Evolutionary conservation across 495 filamentous ascomycete species (phyloP).

Genomic region (Xylaria grammica): DNA sequence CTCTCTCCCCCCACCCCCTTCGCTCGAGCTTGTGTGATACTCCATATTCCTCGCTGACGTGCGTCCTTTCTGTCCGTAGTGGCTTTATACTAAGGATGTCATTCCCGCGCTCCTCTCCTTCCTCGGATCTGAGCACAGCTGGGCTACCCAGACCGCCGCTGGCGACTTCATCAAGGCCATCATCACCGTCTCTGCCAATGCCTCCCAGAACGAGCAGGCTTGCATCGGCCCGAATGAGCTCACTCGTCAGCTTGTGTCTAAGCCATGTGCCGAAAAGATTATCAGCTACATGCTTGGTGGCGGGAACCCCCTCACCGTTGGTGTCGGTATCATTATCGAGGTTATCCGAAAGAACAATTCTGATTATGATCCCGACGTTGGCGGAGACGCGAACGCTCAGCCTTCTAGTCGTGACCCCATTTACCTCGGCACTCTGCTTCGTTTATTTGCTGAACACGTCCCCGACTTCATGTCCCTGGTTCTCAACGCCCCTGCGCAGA

Average conservation of each 20-base stretch:
- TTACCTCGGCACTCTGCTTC: conserved; percentile 91
- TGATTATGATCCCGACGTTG: conserved; percentile 93
- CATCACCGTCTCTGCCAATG: conserved; percentile 98
- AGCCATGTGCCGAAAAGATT: conserved; percentile 77
- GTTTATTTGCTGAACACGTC: conserved; percentile 88
- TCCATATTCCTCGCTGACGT: background rate
- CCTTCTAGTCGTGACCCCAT: conserved; percentile 92
- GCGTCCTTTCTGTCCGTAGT: conserved; percentile 56
- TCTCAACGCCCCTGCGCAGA: conserved; percentile 64
- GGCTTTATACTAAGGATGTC: conserved; percentile 90
- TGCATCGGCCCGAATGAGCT: conserved; percentile 98
- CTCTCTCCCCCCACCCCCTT: background rate
- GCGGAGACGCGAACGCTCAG: conserved; percentile 72
- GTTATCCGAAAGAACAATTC: conserved; percentile 99
- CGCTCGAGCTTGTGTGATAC: background rate
- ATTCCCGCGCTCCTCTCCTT: conserved; percentile 88
- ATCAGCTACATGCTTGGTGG: conserved; percentile 91
- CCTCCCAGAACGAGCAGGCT: conserved; percentile 94
- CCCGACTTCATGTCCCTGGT: conserved; percentile 95
- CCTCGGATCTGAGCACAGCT: conserved; percentile 77
- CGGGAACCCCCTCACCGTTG: conserved; percentile 93
- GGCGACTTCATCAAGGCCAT: conserved; percentile 99
- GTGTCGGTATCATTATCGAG: conserved; percentile 96
- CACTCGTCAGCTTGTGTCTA: conserved; percentile 93
- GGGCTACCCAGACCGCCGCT: conserved; percentile 92